Evolutionary conservation across 805 yeast species (phyloP).

Genomic region (Wickerhamiella australiensis): DNA sequence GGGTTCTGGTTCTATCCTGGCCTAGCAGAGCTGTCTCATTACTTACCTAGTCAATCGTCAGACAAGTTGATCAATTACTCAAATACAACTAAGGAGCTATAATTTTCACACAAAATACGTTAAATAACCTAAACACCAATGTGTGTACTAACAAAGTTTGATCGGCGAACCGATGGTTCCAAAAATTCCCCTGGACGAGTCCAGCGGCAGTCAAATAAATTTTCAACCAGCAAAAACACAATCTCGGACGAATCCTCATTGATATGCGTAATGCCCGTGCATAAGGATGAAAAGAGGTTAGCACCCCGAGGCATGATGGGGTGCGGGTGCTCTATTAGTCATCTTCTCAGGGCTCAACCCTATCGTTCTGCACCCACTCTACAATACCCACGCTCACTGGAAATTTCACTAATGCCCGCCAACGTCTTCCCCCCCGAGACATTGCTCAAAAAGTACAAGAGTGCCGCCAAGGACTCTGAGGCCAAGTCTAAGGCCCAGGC

Average conservation of each 20-base stretch:
- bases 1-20: too few species aligned
- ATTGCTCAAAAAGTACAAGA: conserved; percentile 47
- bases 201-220: conserved; percentile 82
- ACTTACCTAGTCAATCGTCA: too few species aligned
- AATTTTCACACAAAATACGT: too few species aligned
- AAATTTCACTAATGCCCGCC: conserved; percentile 16
- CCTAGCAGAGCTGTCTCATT: too few species aligned
- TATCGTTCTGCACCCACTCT: conserved; percentile 2
- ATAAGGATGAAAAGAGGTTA: conserved; percentile 65
- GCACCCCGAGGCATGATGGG: not conserved
- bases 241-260: conserved; percentile 99
- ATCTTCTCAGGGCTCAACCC: conserved; percentile 1
- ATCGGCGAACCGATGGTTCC: conserved; percentile 15
- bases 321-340: not conserved
- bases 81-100: too few species aligned
- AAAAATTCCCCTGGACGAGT: conserved; percentile 28
- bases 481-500: conserved; percentile 41
- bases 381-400: conserved; percentile 6
- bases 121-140: not conserved
- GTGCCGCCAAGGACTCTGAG: conserved; percentile 44
- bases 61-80: too few species aligned
- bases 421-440: conserved; percentile 41
- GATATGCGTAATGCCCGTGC: conserved; percentile 99
- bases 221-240: conserved; percentile 99
- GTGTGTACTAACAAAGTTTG: not conserved